Conservation (phyloP, 2,329 filamentous ascomycete species). For the Fusarium concolor region DNA sequence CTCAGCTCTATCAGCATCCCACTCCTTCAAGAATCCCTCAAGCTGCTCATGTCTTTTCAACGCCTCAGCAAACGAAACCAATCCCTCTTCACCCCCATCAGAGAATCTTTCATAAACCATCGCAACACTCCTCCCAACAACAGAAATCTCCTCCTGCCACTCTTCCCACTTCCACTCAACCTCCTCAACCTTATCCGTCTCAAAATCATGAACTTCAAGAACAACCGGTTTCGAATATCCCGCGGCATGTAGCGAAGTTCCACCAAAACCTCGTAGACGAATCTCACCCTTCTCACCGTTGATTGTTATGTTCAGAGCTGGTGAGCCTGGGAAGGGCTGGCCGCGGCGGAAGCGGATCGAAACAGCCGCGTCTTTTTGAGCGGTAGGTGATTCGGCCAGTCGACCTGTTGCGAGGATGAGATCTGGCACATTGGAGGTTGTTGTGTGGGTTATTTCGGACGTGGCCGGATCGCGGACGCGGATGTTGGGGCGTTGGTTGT, state of each 20-base stretch:
- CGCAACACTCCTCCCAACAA: conserved; percentile 61
- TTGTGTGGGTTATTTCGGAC: conserved; percentile 49
- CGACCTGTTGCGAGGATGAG: conserved; percentile 53
- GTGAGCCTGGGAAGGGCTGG: conserved; percentile 60
- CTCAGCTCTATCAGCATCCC: conserved; percentile 19
- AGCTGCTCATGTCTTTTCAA: conserved; percentile 61
- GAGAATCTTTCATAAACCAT: conserved; percentile 68
- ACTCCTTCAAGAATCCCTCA: conserved; percentile 48
- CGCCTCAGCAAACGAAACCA: conserved; percentile 56
- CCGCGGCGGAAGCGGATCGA: conserved; percentile 61
- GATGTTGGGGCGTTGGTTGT: conserved; percentile 58
- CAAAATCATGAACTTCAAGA: conserved; percentile 64
- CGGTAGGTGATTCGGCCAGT: conserved; percentile 45
- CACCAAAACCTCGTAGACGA: conserved; percentile 50
- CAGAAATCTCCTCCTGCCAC: conserved; percentile 59
- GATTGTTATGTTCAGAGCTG: conserved; percentile 62
- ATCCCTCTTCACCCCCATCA: conserved; percentile 38
- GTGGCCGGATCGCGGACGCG: conserved; percentile 49
- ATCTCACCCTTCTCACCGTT: conserved; percentile 65
- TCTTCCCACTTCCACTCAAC: conserved; percentile 59
- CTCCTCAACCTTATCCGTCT: conserved; percentile 56
- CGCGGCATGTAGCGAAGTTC: conserved; percentile 46
- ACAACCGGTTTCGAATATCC: conserved; percentile 54
- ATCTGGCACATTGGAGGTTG: conserved; percentile 59
- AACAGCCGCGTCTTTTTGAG: conserved; percentile 54